Evolutionary conservation across 768 basidiomycete genomes (phyloP).

Genomic region (Agaricus sinodeliciosus): DNA sequence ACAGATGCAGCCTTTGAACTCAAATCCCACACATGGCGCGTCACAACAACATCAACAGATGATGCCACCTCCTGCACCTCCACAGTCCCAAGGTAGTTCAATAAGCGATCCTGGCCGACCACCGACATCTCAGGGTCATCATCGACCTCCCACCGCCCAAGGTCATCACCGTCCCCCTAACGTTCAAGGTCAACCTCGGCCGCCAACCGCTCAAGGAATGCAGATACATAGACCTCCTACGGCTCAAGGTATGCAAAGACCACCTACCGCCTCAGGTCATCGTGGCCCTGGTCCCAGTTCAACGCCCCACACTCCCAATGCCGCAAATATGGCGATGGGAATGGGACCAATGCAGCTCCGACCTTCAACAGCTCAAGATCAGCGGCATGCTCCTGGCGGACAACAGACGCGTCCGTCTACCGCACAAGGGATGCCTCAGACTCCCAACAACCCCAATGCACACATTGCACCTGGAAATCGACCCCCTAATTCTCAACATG

Average conservation of each 20-base stretch:
- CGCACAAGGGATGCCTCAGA: slow-evolving; percentile 13
- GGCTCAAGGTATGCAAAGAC: slow-evolving; percentile 6
- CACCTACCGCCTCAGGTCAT: slow-evolving; percentile 9
- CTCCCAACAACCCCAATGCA: background rate
- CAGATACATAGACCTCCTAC: slow-evolving; percentile 7
- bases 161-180: slow-evolving; percentile 12
- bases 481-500: slow-evolving; percentile 1
- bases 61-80: slow-evolving; percentile 26
- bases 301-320: slow-evolving; percentile 4
- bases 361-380: slow-evolving; percentile 7
- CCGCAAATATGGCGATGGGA: background rate
- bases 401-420: slow-evolving; percentile 18
- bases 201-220: slow-evolving; percentile 12
- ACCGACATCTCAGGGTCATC: slow-evolving; percentile 7
- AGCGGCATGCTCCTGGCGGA: slow-evolving; percentile 1
- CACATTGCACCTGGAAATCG: background rate
- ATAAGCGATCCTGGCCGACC: slow-evolving; percentile 10
- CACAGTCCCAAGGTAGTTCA: slow-evolving; percentile 7
- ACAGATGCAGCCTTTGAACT: slow-evolving; percentile 14
- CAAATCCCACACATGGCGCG: slow-evolving; percentile 8
- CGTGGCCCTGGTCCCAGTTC: slow-evolving; percentile 2
- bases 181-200: slow-evolving; percentile 12
- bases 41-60: slow-evolving; percentile 17
- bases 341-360: slow-evolving; percentile 8
- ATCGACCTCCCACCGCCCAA: slow-evolving; percentile 5